Evolutionary conservation across 148 eudicot species (phyloP).

Genomic region (Fagopyrum tataricum): DNA sequence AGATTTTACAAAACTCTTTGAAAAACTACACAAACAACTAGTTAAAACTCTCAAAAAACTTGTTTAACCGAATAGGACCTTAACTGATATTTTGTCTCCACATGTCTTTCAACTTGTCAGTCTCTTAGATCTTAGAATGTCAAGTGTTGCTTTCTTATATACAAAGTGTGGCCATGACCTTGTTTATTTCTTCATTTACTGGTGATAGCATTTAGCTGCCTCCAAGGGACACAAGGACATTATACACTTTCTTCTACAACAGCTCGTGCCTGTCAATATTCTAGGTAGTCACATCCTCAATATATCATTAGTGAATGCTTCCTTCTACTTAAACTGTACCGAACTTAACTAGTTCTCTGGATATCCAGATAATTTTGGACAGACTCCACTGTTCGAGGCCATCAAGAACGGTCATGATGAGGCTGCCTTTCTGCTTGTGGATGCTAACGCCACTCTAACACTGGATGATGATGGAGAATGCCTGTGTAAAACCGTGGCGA

Average conservation of each 20-base stretch:
- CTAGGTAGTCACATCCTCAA: slow-evolving; percentile 34
- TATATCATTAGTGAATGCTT: not conserved
- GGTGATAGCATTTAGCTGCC: slow-evolving; percentile 86
- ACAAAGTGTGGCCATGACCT: not conserved
- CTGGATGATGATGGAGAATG: slow-evolving; percentile 56
- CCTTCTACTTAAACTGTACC: not conserved
- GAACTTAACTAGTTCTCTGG: not conserved
- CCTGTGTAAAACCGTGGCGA: slow-evolving; percentile 51
- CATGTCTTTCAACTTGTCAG: not conserved
- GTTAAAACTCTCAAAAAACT: too few species aligned
- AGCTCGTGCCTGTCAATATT: slow-evolving; percentile 46
- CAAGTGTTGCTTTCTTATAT: not conserved
- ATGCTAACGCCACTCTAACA: slow-evolving; percentile 46
- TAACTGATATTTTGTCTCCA: too few species aligned
- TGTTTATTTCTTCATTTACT: not conserved
- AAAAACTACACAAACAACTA: too few species aligned
- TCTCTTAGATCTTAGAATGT: not conserved
- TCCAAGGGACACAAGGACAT: slow-evolving; percentile 70
- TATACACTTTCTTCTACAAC: slow-evolving; percentile 53
- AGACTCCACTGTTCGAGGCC: slow-evolving; percentile 74
- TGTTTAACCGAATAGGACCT: too few species aligned
- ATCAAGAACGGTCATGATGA: slow-evolving; percentile 61
- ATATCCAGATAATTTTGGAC: slow-evolving; percentile 63
- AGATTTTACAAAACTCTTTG: too few species aligned
- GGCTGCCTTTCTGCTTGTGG: slow-evolving; percentile 51